phyloP scores from a whole-genome alignment of 2,329 filamentous ascomycete species.

The Fusarium tupiense region DNA sequence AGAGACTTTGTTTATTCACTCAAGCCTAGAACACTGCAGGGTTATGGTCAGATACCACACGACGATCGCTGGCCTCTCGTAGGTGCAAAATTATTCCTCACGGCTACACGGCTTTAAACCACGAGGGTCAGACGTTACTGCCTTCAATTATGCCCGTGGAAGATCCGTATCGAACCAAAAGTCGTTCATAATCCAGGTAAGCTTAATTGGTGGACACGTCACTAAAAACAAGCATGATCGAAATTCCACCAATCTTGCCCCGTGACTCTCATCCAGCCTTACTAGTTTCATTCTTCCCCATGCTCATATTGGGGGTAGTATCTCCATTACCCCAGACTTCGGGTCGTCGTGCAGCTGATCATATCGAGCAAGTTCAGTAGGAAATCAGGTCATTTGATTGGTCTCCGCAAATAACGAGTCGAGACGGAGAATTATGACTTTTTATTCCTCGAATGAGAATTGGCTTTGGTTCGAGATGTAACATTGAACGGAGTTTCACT shows the following conservation, averaged over 20 bases:
- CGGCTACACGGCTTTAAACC: not conserved
- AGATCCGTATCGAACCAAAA: not conserved
- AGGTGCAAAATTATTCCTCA: conserved; percentile 11
- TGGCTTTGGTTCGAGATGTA: conserved; percentile 11
- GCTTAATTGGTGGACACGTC: conserved; percentile 30
- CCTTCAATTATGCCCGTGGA: not conserved
- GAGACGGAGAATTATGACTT: conserved; percentile 19
- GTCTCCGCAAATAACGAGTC: not conserved
- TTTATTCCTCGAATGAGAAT: conserved; percentile 33
- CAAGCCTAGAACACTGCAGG: not conserved
- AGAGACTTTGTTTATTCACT: not conserved
- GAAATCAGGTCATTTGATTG: not conserved
- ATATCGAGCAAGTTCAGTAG: not conserved
- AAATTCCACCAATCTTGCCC: conserved; percentile 23
- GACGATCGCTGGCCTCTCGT: not conserved
- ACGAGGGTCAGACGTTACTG: not conserved
- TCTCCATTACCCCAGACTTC: conserved; percentile 26
- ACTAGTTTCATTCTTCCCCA: not conserved
- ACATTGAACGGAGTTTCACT: conserved; percentile 33
- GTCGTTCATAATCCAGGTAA: not conserved
- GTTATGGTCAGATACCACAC: not conserved
- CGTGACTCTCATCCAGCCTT: not conserved
- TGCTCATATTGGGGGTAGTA: not conserved
- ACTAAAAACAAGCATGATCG: not conserved
- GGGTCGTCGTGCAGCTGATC: conserved; percentile 10